phyloP scores from a whole-genome alignment of 495 filamentous ascomycete species.

The Rostrohypoxylon terebratum region DNA sequence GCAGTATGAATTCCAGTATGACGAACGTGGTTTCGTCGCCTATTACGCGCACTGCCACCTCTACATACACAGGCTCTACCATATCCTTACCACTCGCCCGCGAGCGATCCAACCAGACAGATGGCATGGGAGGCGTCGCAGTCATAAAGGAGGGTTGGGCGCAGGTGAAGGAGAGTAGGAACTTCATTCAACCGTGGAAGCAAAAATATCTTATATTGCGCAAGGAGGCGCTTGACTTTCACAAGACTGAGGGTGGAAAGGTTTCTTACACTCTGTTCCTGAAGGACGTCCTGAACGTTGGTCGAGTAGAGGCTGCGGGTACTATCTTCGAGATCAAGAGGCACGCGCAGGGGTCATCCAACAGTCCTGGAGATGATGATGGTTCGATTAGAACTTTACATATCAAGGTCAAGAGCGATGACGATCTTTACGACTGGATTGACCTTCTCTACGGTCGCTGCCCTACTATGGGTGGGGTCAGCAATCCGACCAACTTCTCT shows the following conservation, averaged over 20 bases:
- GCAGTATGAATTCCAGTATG: constrained; percentile 72
- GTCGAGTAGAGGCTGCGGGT: constrained; percentile 84
- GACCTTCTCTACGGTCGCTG: constrained; percentile 96
- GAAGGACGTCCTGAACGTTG: constrained; percentile 84
- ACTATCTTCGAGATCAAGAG: constrained; percentile 93
- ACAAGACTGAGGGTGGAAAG: constrained; percentile 89
- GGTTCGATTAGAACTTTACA: constrained; percentile 82
- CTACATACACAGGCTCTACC: constrained; percentile 72
- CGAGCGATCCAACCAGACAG: constrained; percentile 69
- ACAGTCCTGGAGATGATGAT: constrained; percentile 74
- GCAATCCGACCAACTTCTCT: constrained; percentile 96
- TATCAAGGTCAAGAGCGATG: constrained; percentile 91
- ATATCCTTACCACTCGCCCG: constrained; percentile 75
- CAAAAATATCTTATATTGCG: constrained; percentile 88
- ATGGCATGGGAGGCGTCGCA: constrained; percentile 71
- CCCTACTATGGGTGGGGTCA: constrained; percentile 96
- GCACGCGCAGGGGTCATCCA: constrained; percentile 70
- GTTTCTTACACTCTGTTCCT: constrained; percentile 82
- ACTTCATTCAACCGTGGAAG: constrained; percentile 83
- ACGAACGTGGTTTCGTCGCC: constrained; percentile 77
- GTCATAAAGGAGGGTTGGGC: constrained; percentile 89
- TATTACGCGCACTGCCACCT: constrained; percentile 64
- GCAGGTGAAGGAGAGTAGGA: constrained; percentile 90
- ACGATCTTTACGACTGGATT: constrained; percentile 98
- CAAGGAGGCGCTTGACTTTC: constrained; percentile 88